phyloP scores from a whole-genome alignment of 495 filamentous ascomycete species.

The Cercophora scortea region DNA sequence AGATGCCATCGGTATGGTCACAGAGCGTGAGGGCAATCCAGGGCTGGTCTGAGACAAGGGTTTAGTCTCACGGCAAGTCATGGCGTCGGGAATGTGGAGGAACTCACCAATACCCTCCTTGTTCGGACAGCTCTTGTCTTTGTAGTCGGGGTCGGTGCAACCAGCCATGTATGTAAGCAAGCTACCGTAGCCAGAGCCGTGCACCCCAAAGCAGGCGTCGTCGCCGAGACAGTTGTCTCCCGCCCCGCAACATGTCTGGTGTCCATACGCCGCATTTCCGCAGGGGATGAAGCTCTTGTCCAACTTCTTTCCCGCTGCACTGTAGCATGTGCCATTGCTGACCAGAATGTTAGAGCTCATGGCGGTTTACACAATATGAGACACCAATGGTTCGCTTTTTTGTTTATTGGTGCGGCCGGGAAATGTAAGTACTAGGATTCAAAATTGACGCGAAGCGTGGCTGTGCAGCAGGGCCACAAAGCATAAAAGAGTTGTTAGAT shows the following conservation, averaged over 20 bases:
- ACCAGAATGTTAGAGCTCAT: constrained; percentile 10
- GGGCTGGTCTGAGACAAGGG: constrained; percentile 10
- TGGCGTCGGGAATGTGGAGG: not conserved
- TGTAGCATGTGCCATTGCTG: constrained; percentile 22
- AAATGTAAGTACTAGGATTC: too few species aligned
- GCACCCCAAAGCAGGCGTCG: constrained; percentile 13
- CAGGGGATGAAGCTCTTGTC: constrained; percentile 19
- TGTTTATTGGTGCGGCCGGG: too few species aligned
- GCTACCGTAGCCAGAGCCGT: constrained; percentile 16
- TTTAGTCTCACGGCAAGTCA: not conserved
- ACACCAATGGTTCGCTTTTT: not conserved
- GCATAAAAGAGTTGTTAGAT: not conserved
- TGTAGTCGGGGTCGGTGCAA: constrained; percentile 18
- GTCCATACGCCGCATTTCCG: constrained; percentile 18
- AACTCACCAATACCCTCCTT: constrained; percentile 12
- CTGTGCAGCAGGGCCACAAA: not conserved
- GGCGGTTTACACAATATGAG: not conserved
- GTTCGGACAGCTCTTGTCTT: constrained; percentile 13
- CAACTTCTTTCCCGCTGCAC: constrained; percentile 12
- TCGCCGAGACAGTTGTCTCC: constrained; percentile 19
- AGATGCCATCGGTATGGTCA: constrained; percentile 10
- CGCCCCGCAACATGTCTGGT: constrained; percentile 15
- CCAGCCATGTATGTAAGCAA: constrained; percentile 18
- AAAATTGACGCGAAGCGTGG: too few species aligned
- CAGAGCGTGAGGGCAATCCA: constrained; percentile 20